These are phyloP conservation scores for Dioscorea zingiberensis DNA, from an alignment of 106 monocot genomes.

Conservation along the genomic window DNA sequence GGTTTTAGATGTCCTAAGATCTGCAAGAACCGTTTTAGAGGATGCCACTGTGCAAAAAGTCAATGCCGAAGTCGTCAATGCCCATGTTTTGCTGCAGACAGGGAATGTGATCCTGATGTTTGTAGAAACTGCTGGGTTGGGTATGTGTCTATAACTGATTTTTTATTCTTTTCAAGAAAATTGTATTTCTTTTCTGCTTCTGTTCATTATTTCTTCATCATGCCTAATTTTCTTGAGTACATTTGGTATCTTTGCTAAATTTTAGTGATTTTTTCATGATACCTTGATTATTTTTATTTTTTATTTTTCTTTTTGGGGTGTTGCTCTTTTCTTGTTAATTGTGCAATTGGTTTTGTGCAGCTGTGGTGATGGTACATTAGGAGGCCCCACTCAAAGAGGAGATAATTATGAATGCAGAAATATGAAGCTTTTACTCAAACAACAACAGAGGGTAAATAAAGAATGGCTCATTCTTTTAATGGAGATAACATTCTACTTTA, in stretches of 20 bases:
- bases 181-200: not conserved
- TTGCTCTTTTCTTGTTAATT: not conserved
- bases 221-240: too few relatives aligned
- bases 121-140: constrained; percentile 98
- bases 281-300: too few relatives aligned
- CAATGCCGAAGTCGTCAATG: constrained; percentile 98
- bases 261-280: too few relatives aligned
- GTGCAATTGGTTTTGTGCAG: constrained; percentile 21
- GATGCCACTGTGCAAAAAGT: constrained; percentile 97
- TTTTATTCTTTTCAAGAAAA: not conserved
- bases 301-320: too few relatives aligned
- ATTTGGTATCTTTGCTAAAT: too few relatives aligned
- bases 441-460: constrained; percentile 75
- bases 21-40: constrained; percentile 92
- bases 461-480: not conserved
- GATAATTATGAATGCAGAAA: constrained; percentile 99
- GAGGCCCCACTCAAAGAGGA: constrained; percentile 82
- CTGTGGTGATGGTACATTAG: constrained; percentile 94
- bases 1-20: constrained; percentile 75
- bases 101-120: constrained; percentile 98
- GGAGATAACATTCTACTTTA: too few relatives aligned
- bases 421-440: constrained; percentile 88
- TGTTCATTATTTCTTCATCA: not conserved
- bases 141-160: constrained; percentile 36
- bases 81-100: constrained; percentile 98